Evolutionary conservation across 2,329 filamentous ascomycete species (phyloP).

Genomic region (Colletotrichum cereale): DNA sequence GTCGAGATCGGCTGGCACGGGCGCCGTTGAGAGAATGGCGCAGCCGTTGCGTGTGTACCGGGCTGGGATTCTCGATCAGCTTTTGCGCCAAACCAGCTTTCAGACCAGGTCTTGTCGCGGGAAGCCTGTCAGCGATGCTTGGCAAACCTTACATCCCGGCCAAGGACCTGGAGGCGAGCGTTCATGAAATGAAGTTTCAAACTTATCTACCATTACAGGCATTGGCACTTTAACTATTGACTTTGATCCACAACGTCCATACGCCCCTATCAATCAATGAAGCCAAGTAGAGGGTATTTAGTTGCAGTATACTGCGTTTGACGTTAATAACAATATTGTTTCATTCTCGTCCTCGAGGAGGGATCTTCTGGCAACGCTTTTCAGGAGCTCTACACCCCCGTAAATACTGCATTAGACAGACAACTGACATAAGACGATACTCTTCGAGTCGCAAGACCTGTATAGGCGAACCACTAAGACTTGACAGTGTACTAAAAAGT

Average conservation of each 20-base stretch:
- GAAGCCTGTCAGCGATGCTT: not conserved
- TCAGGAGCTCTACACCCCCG: not conserved
- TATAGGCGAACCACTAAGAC: not conserved
- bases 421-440: not conserved
- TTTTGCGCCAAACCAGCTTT: slow-evolving; percentile 1
- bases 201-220: not conserved
- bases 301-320: slow-evolving; percentile 2
- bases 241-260: slow-evolving; percentile 14
- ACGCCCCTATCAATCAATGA: not conserved
- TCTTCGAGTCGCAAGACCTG: accelerated
- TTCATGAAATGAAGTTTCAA: not conserved
- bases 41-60: not conserved
- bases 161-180: not conserved
- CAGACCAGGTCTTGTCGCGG: not conserved
- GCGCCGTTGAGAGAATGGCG: not conserved
- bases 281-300: not conserved
- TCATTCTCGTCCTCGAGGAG: not conserved
- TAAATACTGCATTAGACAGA: not conserved
- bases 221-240: not conserved
- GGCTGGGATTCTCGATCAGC: not conserved
- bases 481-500: not conserved
- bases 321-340: not conserved
- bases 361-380: not conserved
- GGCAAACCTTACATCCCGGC: not conserved
- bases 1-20: slow-evolving; percentile 28